Evolutionary conservation across 1,284 basidiomycete genomes (phyloP), one percentile per base, ranked within the genome.

Genomic region (Ceratobasidium sp.): DNA sequence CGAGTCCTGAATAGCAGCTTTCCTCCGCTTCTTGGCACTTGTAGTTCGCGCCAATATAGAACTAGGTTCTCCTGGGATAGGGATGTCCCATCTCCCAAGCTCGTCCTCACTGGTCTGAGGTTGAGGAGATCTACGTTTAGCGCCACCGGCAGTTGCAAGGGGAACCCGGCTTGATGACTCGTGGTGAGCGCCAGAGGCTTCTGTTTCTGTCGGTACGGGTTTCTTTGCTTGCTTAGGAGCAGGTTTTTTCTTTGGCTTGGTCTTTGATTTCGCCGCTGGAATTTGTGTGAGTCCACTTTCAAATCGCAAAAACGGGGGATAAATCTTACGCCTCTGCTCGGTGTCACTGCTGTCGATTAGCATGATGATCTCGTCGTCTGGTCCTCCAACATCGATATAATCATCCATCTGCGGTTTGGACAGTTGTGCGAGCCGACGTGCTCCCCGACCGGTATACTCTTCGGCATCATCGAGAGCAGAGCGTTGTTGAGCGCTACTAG

Each of bases 391-490:
- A 30, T 71, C 67, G 46, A 71, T 44, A 33, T 60, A 56, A 25
- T 71, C 67, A 11, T 48, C 61, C 21, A 12, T 9, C 33, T 48
- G 49, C 23, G 67, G 56, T 49, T 71, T 71, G 28, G 56, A 14
- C 11, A 12, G n/a, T 51, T 71, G 67, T 25, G 44, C 42, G 14
- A 71, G 12, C 11, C 67, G 56, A 44, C 67, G 67, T 23, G 67
- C 67, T 7, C 67, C 67, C 11, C 67, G 54, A n/a, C 67, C 67
- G 3, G 67, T 71, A 60, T 60, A 71, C 33, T 71, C 67, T 40
- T 60, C 42, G 28, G 67, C 67, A 5, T 71, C 67, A 25, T 71
- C 67, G 23, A 71, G 56, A 11, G 67, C 67, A 42, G 67, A 71
- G 23, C 56, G 40, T 33, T 58, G 67, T 23, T n/a, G 28, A 18